Percentiles rank a stretch among this genome's conserved stretches.
Evolutionary conservation across 2,329 filamentous ascomycete species (phyloP).

Genomic region (Fonsecaea pedrosoi): DNA sequence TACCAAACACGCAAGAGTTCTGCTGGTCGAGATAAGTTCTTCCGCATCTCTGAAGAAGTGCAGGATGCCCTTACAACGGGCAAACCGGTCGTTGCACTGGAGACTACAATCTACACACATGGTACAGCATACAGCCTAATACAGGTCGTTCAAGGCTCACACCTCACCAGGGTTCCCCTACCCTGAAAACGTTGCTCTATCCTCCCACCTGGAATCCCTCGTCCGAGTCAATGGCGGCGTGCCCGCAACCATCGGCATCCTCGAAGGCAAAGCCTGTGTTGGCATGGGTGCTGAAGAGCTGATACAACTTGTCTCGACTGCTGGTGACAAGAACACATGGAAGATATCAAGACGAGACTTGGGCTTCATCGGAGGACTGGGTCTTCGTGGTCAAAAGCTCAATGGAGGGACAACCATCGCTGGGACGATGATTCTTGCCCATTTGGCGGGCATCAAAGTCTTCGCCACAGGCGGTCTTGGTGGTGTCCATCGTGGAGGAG

Average conservation of each 20-base stretch:
- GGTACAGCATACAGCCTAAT: conserved; percentile 55
- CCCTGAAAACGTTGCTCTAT: conserved; percentile 75
- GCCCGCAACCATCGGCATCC: conserved; percentile 87
- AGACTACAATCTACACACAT: conserved; percentile 97
- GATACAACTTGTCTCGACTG: conserved; percentile 68
- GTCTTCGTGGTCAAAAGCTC: conserved; percentile 70
- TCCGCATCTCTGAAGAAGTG: conserved; percentile 83
- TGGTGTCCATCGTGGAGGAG: conserved; percentile 88
- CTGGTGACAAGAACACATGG: conserved; percentile 70
- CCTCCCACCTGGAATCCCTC: conserved; percentile 78
- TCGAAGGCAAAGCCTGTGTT: conserved; percentile 82
- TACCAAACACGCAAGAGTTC: conserved; percentile 14
- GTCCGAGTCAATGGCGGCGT: conserved; percentile 82
- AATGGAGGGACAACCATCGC: conserved; percentile 94
- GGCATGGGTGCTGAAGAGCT: conserved; percentile 78
- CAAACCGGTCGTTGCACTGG: conserved; percentile 86
- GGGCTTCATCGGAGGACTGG: conserved; percentile 78
- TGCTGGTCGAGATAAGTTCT: conserved; percentile 50
- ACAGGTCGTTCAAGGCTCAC: conserved; percentile 18
- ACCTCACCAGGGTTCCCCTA: conserved; percentile 67
- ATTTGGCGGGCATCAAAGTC: conserved; percentile 84
- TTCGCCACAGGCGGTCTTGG: conserved; percentile 95
- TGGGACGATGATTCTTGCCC: conserved; percentile 88
- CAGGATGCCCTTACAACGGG: conserved; percentile 74
- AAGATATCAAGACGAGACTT: conserved; percentile 91